A percentile compares a stretch with the other conserved stretches of the same genome.
Evolutionary conservation across 176 grass and related monocot species (phyloP).

Genomic region (Saccharum spontaneum): DNA sequence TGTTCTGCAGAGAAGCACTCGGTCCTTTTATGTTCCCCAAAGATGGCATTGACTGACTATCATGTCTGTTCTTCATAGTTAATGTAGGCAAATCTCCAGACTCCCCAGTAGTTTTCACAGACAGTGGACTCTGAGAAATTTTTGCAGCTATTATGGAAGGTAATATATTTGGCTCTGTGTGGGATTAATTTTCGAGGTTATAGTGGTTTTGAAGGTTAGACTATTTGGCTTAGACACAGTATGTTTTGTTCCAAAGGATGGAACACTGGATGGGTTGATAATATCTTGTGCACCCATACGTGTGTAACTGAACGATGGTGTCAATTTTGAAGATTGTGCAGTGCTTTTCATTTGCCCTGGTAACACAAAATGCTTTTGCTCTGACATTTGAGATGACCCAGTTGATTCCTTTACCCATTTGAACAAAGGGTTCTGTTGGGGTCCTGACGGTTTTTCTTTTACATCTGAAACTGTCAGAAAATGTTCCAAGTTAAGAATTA

Average conservation of each 20-base stretch:
- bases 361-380: constrained; percentile 48
- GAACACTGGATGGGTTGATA: constrained; percentile 38
- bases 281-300: constrained; percentile 43
- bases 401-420: constrained; percentile 77
- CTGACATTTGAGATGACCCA: constrained; percentile 43
- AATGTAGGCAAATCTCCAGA: constrained; percentile 35
- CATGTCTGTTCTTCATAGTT: constrained; percentile 36
- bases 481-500: not conserved
- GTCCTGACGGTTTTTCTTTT: constrained; percentile 47
- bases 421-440: constrained; percentile 66
- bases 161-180: constrained; percentile 32
- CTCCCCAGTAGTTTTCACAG: constrained; percentile 40
- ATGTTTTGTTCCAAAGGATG: constrained; percentile 45
- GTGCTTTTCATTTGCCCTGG: constrained; percentile 48
- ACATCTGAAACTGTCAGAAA: constrained; percentile 45
- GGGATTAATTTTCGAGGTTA: constrained; percentile 46
- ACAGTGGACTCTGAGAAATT: constrained; percentile 21
- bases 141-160: constrained; percentile 21
- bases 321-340: constrained; percentile 48
- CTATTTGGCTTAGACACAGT: constrained; percentile 35
- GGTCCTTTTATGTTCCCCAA: constrained; percentile 37
- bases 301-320: constrained; percentile 32
- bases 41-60: constrained; percentile 32
- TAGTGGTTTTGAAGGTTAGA: constrained; percentile 50
- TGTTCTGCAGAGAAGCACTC: constrained; percentile 36